phyloP scores from a whole-genome alignment of 2,329 filamentous ascomycete genomes.

The Ilyonectria mors-panacis region DNA sequence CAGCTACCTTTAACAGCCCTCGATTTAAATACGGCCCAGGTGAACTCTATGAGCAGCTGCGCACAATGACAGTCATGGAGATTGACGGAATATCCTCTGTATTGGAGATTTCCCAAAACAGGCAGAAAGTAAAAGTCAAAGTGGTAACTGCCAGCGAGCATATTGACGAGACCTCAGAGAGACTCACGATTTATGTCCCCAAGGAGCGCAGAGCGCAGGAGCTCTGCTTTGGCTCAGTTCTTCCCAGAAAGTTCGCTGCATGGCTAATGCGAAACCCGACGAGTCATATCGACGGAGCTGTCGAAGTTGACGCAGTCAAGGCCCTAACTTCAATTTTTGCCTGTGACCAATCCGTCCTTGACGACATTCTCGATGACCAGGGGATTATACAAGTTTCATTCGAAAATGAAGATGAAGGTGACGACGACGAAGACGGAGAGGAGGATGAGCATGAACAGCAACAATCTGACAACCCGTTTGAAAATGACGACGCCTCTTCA shows the following conservation, averaged over 20 bases:
- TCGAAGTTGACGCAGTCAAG: slow-evolving; percentile 25
- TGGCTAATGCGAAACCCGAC: slow-evolving; percentile 31
- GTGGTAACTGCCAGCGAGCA: slow-evolving; percentile 33
- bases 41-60: slow-evolving; percentile 15
- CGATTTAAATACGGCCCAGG: neutral
- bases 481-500: neutral
- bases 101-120: slow-evolving; percentile 26
- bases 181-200: slow-evolving; percentile 32
- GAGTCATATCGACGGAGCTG: neutral
- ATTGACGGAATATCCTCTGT: slow-evolving; percentile 28
- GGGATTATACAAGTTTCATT: slow-evolving; percentile 34
- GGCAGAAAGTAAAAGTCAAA: neutral
- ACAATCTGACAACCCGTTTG: neutral
- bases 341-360: slow-evolving; percentile 20
- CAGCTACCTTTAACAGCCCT: slow-evolving; percentile 36
- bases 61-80: slow-evolving; percentile 30
- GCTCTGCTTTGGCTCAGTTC: slow-evolving; percentile 32
- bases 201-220: slow-evolving; percentile 26
- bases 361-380: slow-evolving; percentile 32
- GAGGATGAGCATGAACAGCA: slow-evolving; percentile 5
- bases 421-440: neutral
- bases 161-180: slow-evolving; percentile 17
- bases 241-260: slow-evolving; percentile 30
- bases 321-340: slow-evolving; percentile 37
- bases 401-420: slow-evolving; percentile 17